phyloP scores from a whole-genome alignment of 176 grass and related monocot genomes.

The Canna indica region DNA sequence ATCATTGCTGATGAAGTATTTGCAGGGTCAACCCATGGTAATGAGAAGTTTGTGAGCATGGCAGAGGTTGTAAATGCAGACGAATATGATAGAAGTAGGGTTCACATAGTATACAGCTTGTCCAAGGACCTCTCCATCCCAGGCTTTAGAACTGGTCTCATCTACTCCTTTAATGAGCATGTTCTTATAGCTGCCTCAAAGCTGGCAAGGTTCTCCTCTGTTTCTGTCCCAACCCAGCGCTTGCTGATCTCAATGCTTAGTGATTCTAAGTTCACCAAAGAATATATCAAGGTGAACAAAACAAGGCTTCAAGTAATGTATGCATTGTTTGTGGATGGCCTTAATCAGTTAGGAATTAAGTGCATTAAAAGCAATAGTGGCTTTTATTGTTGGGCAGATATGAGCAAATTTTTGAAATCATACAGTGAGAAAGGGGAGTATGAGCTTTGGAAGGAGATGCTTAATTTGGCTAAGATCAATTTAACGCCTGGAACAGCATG shows the following conservation, averaged over 20 bases:
- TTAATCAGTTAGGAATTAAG: conserved; percentile 63
- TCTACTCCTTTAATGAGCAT: conserved; percentile 71
- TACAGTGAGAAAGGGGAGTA: conserved; percentile 88
- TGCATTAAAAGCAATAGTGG: conserved; percentile 62
- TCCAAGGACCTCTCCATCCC: conserved; percentile 69
- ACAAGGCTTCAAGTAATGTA: conserved; percentile 49
- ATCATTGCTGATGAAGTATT: conserved; percentile 89
- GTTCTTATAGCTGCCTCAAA: conserved; percentile 61
- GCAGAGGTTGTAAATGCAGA: conserved; percentile 51
- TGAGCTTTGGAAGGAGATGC: conserved; percentile 64
- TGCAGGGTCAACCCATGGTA: conserved; percentile 64
- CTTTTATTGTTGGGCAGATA: conserved; percentile 88
- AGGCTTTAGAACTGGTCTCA: conserved; percentile 63
- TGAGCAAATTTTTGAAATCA: conserved; percentile 68
- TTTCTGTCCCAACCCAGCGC: conserved; percentile 53
- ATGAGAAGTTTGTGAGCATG: conserved; percentile 48
- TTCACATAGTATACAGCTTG: conserved; percentile 79
- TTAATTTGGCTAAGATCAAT: conserved; percentile 71
- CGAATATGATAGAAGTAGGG: conserved; percentile 60
- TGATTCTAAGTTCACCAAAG: conserved; percentile 50
- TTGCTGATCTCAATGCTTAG: conserved; percentile 69
- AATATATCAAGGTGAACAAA: conserved; percentile 48
- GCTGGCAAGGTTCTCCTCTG: conserved; percentile 73
- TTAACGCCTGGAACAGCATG: conserved; percentile 71
- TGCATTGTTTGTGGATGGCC: conserved; percentile 39